phyloP scores from a whole-genome alignment of 768 basidiomycete species.

The Leccinum variicolor region DNA sequence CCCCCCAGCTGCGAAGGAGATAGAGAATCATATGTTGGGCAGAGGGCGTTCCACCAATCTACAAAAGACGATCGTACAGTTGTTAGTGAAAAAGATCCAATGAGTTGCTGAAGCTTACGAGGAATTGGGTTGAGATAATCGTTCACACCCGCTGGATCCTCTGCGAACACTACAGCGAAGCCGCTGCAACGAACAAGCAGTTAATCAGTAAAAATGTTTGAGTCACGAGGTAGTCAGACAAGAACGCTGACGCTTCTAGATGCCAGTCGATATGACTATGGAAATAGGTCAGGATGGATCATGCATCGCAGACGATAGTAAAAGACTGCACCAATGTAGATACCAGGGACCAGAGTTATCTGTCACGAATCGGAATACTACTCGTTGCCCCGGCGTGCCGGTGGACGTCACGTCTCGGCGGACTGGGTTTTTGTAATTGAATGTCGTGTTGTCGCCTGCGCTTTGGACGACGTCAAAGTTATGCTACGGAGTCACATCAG shows the following conservation, averaged over 20 bases:
- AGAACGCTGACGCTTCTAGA: conserved; percentile 18
- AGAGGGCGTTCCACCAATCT: conserved; percentile 26
- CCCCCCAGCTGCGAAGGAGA: conserved; percentile 19
- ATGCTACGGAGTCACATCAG: not conserved
- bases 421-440: not conserved
- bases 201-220: not conserved
- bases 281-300: not conserved
- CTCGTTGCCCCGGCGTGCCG: not conserved
- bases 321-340: conserved; percentile 29
- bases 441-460: not conserved
- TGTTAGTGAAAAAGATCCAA: not conserved
- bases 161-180: conserved; percentile 26
- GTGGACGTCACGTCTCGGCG: not conserved
- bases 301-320: not conserved
- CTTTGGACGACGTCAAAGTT: not conserved
- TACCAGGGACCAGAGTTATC: not conserved
- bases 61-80: not conserved
- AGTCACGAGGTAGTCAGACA: not conserved
- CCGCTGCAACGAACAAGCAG: conserved; percentile 14
- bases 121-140: conserved; percentile 13
- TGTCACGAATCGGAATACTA: not conserved
- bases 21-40: conserved; percentile 22
- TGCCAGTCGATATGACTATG: conserved; percentile 32
- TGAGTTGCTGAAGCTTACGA: conserved; percentile 1
- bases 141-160: conserved; percentile 19